Evolutionary conservation across 1,284 basidiomycete species (phyloP).

Genomic region (Microbotryomycetes sp.): DNA sequence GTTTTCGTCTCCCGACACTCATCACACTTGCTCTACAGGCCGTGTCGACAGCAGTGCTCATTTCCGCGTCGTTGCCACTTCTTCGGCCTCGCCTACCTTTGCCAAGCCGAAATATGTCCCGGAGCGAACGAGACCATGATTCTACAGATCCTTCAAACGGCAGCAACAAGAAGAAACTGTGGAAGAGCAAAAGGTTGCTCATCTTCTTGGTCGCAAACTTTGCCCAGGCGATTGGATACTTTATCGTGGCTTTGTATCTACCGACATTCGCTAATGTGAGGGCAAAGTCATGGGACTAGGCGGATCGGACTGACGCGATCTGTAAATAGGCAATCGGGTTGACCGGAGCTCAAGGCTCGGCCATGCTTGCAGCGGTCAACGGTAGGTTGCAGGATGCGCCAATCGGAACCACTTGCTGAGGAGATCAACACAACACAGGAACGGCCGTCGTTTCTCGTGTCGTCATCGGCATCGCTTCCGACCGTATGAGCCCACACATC

Average conservation of each 20-base stretch:
- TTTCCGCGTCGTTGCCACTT: conserved; percentile 39
- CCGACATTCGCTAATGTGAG: conserved; percentile 2
- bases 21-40: conserved; percentile 30
- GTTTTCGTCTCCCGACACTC: background rate
- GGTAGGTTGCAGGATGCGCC: background rate
- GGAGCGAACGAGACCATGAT: background rate
- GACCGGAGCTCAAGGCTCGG: background rate
- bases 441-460: conserved; percentile 41
- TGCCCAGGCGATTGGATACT: conserved; percentile 44
- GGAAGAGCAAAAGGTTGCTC: conserved; percentile 37
- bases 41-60: conserved; percentile 34
- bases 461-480: conserved; percentile 42
- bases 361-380: conserved; percentile 18
- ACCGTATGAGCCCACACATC: conserved; percentile 42
- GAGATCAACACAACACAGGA: conserved; percentile 28
- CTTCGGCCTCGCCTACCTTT: conserved; percentile 42
- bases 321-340: background rate
- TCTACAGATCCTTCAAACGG: background rate
- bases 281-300: conserved; percentile 9
- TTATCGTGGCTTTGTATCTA: conserved; percentile 30
- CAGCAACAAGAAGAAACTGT: conserved; percentile 27
- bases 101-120: background rate
- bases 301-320: background rate
- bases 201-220: conserved; percentile 40
- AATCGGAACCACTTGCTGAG: no score